Conservation (phyloP, 352 stramenopile genomes). For the Phytopythium helicoides region DNA sequence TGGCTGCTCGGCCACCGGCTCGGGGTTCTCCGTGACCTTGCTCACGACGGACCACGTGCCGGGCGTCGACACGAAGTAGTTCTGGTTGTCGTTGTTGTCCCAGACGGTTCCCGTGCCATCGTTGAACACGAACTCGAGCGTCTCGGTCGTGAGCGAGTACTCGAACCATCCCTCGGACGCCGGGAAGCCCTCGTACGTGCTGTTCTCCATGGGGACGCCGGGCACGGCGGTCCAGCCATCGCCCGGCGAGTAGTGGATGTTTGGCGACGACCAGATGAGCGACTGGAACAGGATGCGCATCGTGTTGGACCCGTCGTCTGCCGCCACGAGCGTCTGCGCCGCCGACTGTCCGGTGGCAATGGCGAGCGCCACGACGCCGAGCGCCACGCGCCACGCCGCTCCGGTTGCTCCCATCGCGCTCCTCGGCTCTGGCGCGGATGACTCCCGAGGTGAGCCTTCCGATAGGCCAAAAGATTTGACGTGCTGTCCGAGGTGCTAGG, state of each 20-base stretch:
- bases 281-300: conserved; percentile 22
- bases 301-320: conserved; percentile 14
- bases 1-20: conserved; percentile 4
- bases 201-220: conserved; percentile 28
- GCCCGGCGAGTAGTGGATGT: conserved; percentile 34
- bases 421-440: no score
- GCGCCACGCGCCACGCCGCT: no score
- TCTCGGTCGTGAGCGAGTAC: conserved; percentile 26
- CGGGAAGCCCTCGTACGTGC: conserved; percentile 22
- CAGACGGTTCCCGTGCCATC: no score
- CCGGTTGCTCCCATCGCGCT: no score
- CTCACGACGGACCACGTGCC: conserved; percentile 37
- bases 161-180: conserved; percentile 32
- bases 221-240: conserved; percentile 30
- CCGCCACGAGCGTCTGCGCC: conserved; percentile 14
- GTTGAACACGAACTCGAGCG: conserved; percentile 51
- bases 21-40: conserved; percentile 18
- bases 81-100: conserved; percentile 43
- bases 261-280: conserved; percentile 14
- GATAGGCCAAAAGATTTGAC: no score
- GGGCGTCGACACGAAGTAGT: conserved; percentile 34
- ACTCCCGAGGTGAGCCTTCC: no score
- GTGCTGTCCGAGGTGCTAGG: no score
- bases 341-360: not conserved
- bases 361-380: not conserved